Percentiles rank a stretch among this genome's conserved stretches.
phyloP scores from a whole-genome alignment of 257 asterid species.

The Solanum dulcamara region DNA sequence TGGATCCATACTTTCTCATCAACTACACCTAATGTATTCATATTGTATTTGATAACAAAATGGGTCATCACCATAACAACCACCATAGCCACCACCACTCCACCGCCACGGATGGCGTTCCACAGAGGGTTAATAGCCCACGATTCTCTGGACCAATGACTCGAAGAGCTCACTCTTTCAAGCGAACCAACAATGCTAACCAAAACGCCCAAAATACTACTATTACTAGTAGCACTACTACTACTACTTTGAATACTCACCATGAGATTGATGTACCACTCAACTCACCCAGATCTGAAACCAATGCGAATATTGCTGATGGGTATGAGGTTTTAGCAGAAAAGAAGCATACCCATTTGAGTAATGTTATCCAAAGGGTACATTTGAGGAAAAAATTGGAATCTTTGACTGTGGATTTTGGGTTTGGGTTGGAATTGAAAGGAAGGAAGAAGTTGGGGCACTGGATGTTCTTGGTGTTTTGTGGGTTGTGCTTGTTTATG shows the following conservation, averaged over 20 bases:
- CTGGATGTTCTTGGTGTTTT: constrained; percentile 70
- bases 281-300: constrained; percentile 89
- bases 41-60: background rate
- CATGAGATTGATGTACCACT: constrained; percentile 76
- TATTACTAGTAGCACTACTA: background rate
- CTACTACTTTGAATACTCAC: constrained; percentile 3
- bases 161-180: constrained; percentile 76
- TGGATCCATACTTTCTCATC: background rate
- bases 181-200: constrained; percentile 29
- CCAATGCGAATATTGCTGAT: constrained; percentile 17
- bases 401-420: constrained; percentile 57
- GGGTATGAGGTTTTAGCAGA: constrained; percentile 33
- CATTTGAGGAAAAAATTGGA: constrained; percentile 65
- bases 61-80: constrained; percentile 78
- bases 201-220: constrained; percentile 18
- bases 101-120: constrained; percentile 49
- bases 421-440: constrained; percentile 62
- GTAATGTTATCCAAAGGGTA: constrained; percentile 55
- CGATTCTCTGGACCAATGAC: constrained; percentile 89
- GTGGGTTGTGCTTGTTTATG: constrained; percentile 69
- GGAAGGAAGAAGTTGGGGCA: constrained; percentile 68
- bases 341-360: constrained; percentile 46
- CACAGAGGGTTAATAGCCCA: constrained; percentile 90
- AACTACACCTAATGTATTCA: background rate
- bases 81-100: constrained; percentile 40